Percentiles rank a stretch among this genome's conserved stretches.
Evolutionary conservation across 306 rosid species (phyloP).

Genomic region (Castanea crenata): DNA sequence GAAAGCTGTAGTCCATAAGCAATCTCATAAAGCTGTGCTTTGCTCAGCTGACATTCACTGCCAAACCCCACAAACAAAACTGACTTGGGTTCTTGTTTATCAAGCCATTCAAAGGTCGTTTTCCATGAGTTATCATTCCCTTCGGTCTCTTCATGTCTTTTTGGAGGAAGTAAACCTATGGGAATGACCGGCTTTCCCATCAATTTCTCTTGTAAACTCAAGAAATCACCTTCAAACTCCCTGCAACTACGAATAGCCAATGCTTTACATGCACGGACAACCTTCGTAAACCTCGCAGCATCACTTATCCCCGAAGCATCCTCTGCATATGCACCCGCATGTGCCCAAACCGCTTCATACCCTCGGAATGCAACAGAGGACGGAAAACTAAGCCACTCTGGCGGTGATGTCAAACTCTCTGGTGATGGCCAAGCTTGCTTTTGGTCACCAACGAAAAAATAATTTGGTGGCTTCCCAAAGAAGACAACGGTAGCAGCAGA

Average conservation of each 20-base stretch:
- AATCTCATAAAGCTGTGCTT: constrained; percentile 36
- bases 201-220: constrained; percentile 16
- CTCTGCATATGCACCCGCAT: background rate
- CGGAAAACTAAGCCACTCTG: constrained; percentile 22
- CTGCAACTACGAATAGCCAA: too few species aligned
- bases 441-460: background rate
- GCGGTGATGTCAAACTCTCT: background rate
- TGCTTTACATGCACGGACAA: too few species aligned
- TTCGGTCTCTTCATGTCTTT: background rate
- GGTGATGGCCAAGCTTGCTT: background rate
- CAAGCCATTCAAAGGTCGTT: constrained; percentile 40
- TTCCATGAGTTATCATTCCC: background rate
- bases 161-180: constrained; percentile 15
- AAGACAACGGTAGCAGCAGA: background rate
- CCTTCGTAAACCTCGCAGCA: background rate
- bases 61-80: background rate
- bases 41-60: background rate
- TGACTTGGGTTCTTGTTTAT: constrained; percentile 28
- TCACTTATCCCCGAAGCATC: constrained; percentile 15
- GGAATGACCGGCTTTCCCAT: constrained; percentile 36
- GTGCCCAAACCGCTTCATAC: constrained; percentile 1
- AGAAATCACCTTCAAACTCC: constrained; percentile 28
- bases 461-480: background rate
- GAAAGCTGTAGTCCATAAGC: constrained; percentile 45
- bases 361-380: constrained; percentile 8